Conservation (phyloP, 441 rosid genomes). For the Adansonia madagascariensis region DNA sequence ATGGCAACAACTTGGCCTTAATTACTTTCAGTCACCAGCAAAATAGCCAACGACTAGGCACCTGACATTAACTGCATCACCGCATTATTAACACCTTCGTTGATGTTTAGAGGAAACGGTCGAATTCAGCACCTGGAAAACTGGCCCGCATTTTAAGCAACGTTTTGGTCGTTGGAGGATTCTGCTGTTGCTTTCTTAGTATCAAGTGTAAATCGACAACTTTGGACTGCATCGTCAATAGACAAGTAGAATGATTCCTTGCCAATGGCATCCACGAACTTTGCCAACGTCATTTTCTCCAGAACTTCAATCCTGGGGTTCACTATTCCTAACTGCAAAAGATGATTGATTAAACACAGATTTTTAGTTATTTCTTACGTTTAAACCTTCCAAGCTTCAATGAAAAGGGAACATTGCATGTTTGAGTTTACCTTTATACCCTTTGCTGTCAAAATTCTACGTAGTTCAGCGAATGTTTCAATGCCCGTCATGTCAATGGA, state of each 20-base stretch:
- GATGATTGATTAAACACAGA: neutral
- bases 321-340: constrained; percentile 59
- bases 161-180: neutral
- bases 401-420: neutral
- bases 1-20: neutral
- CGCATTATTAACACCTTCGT: neutral
- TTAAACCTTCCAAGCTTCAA: neutral
- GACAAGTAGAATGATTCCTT: constrained; percentile 59
- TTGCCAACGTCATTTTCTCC: constrained; percentile 76
- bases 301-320: constrained; percentile 76
- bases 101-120: neutral
- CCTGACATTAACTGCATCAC: neutral
- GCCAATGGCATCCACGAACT: constrained; percentile 59
- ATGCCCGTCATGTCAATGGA: constrained; percentile 78
- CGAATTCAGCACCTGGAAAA: neutral
- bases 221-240: constrained; percentile 67
- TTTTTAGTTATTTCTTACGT: neutral
- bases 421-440: constrained; percentile 49
- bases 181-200: constrained; percentile 19
- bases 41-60: too few species aligned
- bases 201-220: constrained; percentile 45
- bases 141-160: neutral
- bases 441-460: constrained; percentile 47
- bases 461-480: constrained; percentile 58
- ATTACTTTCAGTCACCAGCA: too few species aligned